Evolutionary conservation across 768 basidiomycete species (phyloP), one percentile per base, ranked within the genome.

Genomic region (Pisolithus marmoratus): DNA sequence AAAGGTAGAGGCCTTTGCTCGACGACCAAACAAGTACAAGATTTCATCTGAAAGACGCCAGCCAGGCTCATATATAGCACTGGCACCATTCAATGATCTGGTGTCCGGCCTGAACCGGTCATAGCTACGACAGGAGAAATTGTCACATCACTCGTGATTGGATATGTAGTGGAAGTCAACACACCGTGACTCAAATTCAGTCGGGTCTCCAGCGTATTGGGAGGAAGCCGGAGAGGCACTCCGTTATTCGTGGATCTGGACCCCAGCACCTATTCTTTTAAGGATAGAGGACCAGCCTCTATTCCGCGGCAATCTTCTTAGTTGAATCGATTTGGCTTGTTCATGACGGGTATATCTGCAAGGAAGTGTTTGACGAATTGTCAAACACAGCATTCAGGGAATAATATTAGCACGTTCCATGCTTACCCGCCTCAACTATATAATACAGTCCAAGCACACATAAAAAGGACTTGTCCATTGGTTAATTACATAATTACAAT

Each of bases 21-120:
- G 91, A 46, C 81, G 73, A 36, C 91, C 92, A 61, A 93, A 93
- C 38, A 94, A 75, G 9, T 73, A 80, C 74, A n/a, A n/a, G n/a
- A n/a, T n/a, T 66, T 92, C 89, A 69, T 92, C 89, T 56, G 92
- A 80, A 24, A 91, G 74, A 65, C 94, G 90, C 8, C 85, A 70
- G 5, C 87, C 90, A 20, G 94, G 75, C 64, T 94, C 90, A 64
- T 83, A 94, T 2, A 83, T 80, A 24, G 79, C 73, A 4, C 89
- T 87, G 1, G 80, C 72, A 27, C 77, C 66, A 53, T 92, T 93
- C 92, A 91, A 95, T 0, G 82, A 80, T 12, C 83, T 80, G 58
- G 85, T 85, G 1, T 69, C 73, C 23, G 75, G 74, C 31, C 86
- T 80, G 71, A 81, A 90, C 38, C 90, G 83, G 63, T 90, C 89